Evolutionary conservation across 2,329 filamentous ascomycete species (phyloP).

Genomic region (Pseudogymnoascus destructans): DNA sequence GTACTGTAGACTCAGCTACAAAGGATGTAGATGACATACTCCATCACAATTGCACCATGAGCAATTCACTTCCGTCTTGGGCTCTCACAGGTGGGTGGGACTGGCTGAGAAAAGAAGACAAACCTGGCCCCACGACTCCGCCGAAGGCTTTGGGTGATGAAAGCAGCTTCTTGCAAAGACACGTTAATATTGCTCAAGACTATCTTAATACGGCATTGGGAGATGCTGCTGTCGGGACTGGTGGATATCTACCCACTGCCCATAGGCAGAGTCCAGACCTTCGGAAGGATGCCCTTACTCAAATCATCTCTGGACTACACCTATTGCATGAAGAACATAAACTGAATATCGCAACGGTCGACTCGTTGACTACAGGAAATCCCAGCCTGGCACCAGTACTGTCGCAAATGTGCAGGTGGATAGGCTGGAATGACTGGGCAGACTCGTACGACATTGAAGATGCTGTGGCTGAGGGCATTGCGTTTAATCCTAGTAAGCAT

Average conservation of each 20-base stretch:
- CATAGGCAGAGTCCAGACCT: slow-evolving; percentile 34
- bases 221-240: slow-evolving; percentile 36
- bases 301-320: slow-evolving; percentile 66
- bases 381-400: slow-evolving; percentile 57
- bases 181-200: slow-evolving; percentile 48
- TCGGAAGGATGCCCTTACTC: slow-evolving; percentile 47
- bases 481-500: slow-evolving; percentile 33
- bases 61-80: slow-evolving; percentile 36
- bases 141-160: slow-evolving; percentile 33
- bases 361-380: slow-evolving; percentile 32
- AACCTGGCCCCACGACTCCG: slow-evolving; percentile 15
- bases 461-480: slow-evolving; percentile 36
- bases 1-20: slow-evolving; percentile 28
- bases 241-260: slow-evolving; percentile 55
- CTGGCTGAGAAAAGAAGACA: slow-evolving; percentile 52
- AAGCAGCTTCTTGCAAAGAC: slow-evolving; percentile 37
- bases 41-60: slow-evolving; percentile 28
- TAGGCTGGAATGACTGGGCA: slow-evolving; percentile 58
- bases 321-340: slow-evolving; percentile 84
- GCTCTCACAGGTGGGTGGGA: slow-evolving; percentile 54
- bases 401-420: slow-evolving; percentile 69
- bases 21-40: slow-evolving; percentile 37
- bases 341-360: slow-evolving; percentile 48
- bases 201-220: slow-evolving; percentile 51
- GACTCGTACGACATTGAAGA: slow-evolving; percentile 49